Conservation (phyloP, 1,284 basidiomycete species). For the Ustilago crameri region DNA sequence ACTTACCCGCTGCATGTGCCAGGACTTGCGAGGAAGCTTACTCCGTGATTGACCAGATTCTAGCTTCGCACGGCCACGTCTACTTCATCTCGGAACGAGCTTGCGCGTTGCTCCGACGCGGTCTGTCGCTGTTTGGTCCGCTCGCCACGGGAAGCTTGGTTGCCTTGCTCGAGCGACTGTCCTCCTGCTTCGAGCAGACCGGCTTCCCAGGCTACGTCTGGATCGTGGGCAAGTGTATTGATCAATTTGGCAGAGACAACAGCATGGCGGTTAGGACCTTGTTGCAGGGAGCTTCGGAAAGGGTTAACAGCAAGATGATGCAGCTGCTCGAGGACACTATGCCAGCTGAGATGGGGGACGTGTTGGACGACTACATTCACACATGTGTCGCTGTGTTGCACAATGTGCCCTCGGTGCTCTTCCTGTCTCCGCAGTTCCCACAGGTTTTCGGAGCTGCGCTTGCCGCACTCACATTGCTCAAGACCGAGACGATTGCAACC, state of each 20-base stretch:
- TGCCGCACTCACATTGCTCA: constrained; percentile 50
- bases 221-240: constrained; percentile 84
- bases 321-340: constrained; percentile 46
- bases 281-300: constrained; percentile 53
- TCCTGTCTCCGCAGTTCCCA: constrained; percentile 71
- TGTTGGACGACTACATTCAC: constrained; percentile 93
- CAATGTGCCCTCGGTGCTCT: constrained; percentile 78
- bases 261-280: constrained; percentile 37
- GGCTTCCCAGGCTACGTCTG: constrained; percentile 90
- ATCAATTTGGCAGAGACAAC: constrained; percentile 49
- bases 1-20: constrained; percentile 80
- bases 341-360: constrained; percentile 68
- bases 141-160: constrained; percentile 78
- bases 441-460: constrained; percentile 58
- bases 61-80: constrained; percentile 81
- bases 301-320: constrained; percentile 53
- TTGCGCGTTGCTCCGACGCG: constrained; percentile 87
- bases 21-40: constrained; percentile 84
- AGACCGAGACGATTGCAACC: constrained; percentile 80
- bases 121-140: constrained; percentile 82
- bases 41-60: constrained; percentile 82
- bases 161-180: constrained; percentile 80
- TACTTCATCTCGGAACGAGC: constrained; percentile 84
- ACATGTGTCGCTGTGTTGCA: constrained; percentile 79
- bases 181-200: constrained; percentile 80